Base-by-base conservation (phyloP, 2,329 filamentous ascomycete species). In the Fusarium sp. region DNA sequence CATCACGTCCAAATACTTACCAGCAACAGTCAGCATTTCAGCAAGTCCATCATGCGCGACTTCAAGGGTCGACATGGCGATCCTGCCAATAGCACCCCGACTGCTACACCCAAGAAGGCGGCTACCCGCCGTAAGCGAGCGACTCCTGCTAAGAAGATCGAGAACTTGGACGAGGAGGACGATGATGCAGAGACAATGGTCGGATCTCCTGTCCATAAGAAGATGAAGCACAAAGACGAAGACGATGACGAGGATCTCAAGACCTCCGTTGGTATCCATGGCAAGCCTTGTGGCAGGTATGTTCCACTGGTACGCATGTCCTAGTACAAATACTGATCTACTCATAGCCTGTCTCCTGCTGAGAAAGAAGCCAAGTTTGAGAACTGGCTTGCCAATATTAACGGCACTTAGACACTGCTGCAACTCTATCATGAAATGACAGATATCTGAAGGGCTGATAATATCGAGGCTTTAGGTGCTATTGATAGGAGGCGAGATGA, bases 21-120 rank as follows among this genome's bases (percentile, higher is more conserved):
- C 20, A 51, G 1, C 20, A 39, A 45, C 45, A 84, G 83, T 6
- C 83, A 84, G 71, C 82, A 82, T 51, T 84, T 82, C 72, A 78
- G 77, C 71, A 84, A 84, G 72, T 68, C 71, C 26, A 80, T 84
- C 70, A 73, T 83, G 68, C 80, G 78, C 41, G 76, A 81, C 12
- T 83, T 82, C 74, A 80, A 78, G 42, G 57, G 55, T 24, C 80
- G 80, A 18, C 73, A 78, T 58, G 76, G 73, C 41, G 60, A 50
- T 4, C 12, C 51, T 20, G 31, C 59, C 31, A 59, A 58, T 26
- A 35, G 44, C 14, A 38, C 26, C 26, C 54, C 71, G n/a, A n/a
- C 72, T 11, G 41, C 72, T 5, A 54, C 68, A 11, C 61, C 73
- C 30, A 78, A 73, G 61, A 79, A 77, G 59, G 31, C 48, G 22